Conservation (phyloP, 2,329 filamentous ascomycete species). For the Clonostachys sp. region DNA sequence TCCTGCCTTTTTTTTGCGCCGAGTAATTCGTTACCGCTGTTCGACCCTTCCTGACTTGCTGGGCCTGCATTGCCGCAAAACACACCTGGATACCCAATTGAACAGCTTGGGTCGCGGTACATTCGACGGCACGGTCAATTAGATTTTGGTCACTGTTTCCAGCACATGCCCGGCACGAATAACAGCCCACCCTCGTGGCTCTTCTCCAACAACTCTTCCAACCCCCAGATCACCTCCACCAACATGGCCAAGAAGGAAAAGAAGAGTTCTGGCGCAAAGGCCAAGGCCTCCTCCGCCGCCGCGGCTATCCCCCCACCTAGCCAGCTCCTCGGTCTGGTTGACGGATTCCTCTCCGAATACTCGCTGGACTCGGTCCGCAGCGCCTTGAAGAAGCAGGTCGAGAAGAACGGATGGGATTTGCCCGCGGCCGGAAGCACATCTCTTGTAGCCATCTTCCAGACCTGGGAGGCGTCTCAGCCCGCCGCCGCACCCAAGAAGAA, state of each 20-base stretch:
- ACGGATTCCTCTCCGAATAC: slow-evolving; percentile 53
- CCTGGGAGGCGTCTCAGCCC: slow-evolving; percentile 35
- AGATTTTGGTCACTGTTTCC: too few relatives aligned
- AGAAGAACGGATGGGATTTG: slow-evolving; percentile 42
- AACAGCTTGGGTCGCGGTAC: too few relatives aligned
- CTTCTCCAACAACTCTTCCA: slow-evolving; percentile 32
- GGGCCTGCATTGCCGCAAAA: too few relatives aligned
- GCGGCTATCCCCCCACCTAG: slow-evolving; percentile 35
- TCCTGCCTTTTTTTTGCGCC: too few relatives aligned
- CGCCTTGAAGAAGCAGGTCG: slow-evolving; percentile 60
- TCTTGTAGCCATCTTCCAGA: slow-evolving; percentile 44
- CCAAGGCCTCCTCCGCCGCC: slow-evolving; percentile 10
- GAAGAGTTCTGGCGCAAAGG: slow-evolving; percentile 11
- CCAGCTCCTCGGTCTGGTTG: slow-evolving; percentile 63
- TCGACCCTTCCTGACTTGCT: too few relatives aligned
- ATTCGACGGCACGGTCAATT: too few relatives aligned
- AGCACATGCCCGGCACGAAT: slow-evolving; percentile 23
- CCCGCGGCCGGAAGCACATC: slow-evolving; percentile 24
- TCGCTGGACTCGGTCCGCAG: slow-evolving; percentile 13
- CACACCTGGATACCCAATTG: too few relatives aligned
- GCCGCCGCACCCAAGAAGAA: slow-evolving; percentile 13
- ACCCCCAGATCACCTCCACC: slow-evolving; percentile 9
- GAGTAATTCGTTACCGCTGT: too few relatives aligned
- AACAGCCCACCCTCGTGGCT: slow-evolving; percentile 32
- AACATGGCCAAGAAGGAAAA: slow-evolving; percentile 30